These are phyloP conservation scores for Cordyceps farinosa DNA, from an alignment of 2,329 filamentous ascomycete species.

Conservation along the genomic window DNA sequence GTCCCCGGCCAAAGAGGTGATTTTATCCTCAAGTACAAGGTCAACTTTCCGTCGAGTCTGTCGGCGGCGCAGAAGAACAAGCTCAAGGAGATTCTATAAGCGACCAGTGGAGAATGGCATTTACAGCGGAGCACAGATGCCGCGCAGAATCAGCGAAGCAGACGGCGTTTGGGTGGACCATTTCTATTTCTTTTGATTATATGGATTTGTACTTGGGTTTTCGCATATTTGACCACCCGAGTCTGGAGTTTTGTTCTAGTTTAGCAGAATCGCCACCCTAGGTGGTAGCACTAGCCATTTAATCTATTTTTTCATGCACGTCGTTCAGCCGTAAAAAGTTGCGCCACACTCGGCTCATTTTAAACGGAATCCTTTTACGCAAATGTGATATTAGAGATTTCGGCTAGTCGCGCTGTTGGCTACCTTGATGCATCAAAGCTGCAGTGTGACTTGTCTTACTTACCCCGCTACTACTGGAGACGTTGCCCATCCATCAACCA, in stretches of 20 bases:
- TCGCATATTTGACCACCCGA: not conserved
- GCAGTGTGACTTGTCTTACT: too few species aligned
- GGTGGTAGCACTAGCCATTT: not conserved
- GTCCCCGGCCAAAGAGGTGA: constrained; percentile 81
- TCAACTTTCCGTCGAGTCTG: constrained; percentile 82
- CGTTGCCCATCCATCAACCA: too few species aligned
- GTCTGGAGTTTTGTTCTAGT: not conserved
- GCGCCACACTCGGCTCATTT: not conserved
- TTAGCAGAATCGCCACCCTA: not conserved
- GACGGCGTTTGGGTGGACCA: constrained; percentile 6
- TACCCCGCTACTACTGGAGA: too few species aligned
- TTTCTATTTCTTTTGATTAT: not conserved
- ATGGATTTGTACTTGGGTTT: not conserved
- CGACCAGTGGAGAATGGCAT: not conserved
- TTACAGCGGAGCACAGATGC: constrained; percentile 2
- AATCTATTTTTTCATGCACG: not conserved
- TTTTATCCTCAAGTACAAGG: constrained; percentile 84
- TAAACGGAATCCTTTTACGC: too few species aligned
- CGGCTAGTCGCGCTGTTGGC: too few species aligned
- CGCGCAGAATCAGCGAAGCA: not conserved
- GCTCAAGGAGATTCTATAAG: constrained; percentile 72
- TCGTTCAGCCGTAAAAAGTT: not conserved
- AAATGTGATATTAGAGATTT: too few species aligned
- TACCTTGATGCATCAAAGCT: too few species aligned
- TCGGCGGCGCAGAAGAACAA: constrained; percentile 75